phyloP scores from a whole-genome alignment of 768 basidiomycete genomes.

The Pleurotus pulmonarius region DNA sequence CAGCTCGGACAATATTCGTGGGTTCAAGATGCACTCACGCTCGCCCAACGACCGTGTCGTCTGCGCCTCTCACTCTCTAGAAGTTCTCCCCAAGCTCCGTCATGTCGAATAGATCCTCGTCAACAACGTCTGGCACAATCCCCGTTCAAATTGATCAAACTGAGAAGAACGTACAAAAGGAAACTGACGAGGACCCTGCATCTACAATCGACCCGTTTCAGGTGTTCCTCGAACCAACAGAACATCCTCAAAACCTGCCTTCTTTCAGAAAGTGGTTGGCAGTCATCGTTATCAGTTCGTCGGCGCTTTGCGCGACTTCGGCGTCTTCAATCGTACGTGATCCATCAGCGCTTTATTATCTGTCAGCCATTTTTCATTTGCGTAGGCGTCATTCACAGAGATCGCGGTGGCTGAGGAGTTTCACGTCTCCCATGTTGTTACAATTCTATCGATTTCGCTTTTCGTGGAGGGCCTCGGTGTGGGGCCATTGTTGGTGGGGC shows the following conservation, averaged over 20 bases:
- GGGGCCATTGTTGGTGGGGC: conserved; percentile 53
- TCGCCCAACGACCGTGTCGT: too few species aligned
- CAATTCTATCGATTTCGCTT: conserved; percentile 52
- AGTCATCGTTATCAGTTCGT: conserved; percentile 41
- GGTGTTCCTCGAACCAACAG: conserved; percentile 35
- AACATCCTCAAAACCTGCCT: conserved; percentile 39
- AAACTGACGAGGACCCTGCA: not conserved
- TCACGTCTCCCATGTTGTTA: conserved; percentile 39
- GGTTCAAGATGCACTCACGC: too few species aligned
- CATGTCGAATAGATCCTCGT: conserved; percentile 4
- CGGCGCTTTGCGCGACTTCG: conserved; percentile 48
- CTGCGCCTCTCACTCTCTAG: too few species aligned
- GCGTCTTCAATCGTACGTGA: conserved; percentile 52
- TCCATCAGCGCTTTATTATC: too few species aligned
- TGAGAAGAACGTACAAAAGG: not conserved
- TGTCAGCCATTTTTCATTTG: too few species aligned
- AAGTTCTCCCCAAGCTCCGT: too few species aligned
- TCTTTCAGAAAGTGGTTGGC: conserved; percentile 42
- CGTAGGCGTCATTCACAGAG: conserved; percentile 62
- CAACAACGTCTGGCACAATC: not conserved
- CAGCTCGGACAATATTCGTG: too few species aligned
- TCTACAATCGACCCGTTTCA: conserved; percentile 16
- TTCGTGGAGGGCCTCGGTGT: conserved; percentile 59
- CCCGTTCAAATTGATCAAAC: not conserved
- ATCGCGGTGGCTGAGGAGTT: conserved; percentile 48